phyloP scores from a whole-genome alignment of 192 early-diverging fungal species.

The Podila minutissima region DNA sequence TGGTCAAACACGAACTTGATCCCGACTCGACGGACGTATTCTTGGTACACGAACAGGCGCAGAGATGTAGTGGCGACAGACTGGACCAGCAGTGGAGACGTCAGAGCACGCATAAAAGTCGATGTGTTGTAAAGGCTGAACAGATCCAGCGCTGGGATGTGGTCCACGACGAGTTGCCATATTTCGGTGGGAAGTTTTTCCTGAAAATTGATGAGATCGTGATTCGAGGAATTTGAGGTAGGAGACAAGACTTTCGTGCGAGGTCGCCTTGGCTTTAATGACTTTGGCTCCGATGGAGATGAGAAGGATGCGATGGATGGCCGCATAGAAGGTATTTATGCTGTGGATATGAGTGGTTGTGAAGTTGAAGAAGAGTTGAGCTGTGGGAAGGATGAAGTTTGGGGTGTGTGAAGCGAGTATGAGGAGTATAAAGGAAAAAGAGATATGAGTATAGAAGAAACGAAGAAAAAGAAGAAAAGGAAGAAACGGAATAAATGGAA shows the following conservation, averaged over 20 bases:
- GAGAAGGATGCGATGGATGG: background rate
- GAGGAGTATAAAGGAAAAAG: background rate
- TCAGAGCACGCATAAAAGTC: constrained; percentile 21
- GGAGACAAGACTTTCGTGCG: background rate
- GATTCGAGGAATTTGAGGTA: background rate
- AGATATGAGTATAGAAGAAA: background rate
- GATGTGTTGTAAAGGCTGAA: constrained; percentile 46
- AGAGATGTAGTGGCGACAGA: constrained; percentile 29
- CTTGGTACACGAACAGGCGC: constrained; percentile 39
- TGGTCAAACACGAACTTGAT: constrained; percentile 42
- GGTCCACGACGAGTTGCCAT: constrained; percentile 16
- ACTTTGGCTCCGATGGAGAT: background rate
- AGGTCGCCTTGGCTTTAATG: background rate
- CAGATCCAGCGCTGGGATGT: constrained; percentile 20
- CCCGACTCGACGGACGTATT: constrained; percentile 36
- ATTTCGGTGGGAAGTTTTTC: constrained; percentile 31
- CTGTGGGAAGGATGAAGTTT: background rate
- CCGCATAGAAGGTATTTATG: background rate
- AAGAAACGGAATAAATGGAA: background rate
- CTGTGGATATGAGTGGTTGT: background rate
- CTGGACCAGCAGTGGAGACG: constrained; percentile 15
- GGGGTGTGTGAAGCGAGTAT: background rate
- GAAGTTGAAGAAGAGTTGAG: background rate
- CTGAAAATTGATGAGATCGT: constrained; percentile 8
- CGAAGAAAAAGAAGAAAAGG: background rate